Base-by-base conservation (phyloP, 1,139 yeast species). In the Trichomonascaceae sp. region DNA sequence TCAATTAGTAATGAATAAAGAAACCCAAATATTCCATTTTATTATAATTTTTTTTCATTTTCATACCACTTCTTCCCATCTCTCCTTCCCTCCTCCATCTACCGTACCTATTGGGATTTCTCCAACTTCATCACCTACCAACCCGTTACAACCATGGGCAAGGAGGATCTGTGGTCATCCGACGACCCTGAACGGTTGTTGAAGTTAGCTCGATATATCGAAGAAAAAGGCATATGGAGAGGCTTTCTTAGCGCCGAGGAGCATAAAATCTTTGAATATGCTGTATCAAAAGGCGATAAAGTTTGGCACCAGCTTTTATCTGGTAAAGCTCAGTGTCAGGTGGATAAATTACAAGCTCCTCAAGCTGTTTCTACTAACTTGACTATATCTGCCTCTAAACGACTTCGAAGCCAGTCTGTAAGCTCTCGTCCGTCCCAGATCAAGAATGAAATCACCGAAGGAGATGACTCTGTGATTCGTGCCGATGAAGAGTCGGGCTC, bases 191-290 rank as follows among this genome's bases (percentile, higher is more conserved):
- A 58, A 49, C 66, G 67, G 45, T 64, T 74, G 48, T 63, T 64
- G 50, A 63, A 59, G 46, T 62, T 73, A 19, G 77, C 77, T 13
- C 61, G 58, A 24, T 71, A 70, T 52, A 67, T 74, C 39, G 73
- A 73, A 50, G 57, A 62, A 1, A 66, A 67, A 38, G 76, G 70
- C 8, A 58, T 64, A 13, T 74, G 78, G 77, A 61, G 67, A 27
- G 70, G 74, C 36, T 72, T 70, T 55, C 59, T 74, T 47, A 62
- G 71, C 17, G 63, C 64, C 9, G 68, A 65, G 47, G 77, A 74
- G 58, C 75, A 73, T 55, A 66, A 64, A 48, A 53, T 73, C 22
- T 71, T 72, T 54, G 63, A 61, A 47, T 58, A 59, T 47, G 74
- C 72, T 4, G 54, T 71, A 43, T 63, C 61, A 7, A 58, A 60